Base-by-base conservation (phyloP, 352 stramenopile genomes). In the Detonula confervacea region DNA sequence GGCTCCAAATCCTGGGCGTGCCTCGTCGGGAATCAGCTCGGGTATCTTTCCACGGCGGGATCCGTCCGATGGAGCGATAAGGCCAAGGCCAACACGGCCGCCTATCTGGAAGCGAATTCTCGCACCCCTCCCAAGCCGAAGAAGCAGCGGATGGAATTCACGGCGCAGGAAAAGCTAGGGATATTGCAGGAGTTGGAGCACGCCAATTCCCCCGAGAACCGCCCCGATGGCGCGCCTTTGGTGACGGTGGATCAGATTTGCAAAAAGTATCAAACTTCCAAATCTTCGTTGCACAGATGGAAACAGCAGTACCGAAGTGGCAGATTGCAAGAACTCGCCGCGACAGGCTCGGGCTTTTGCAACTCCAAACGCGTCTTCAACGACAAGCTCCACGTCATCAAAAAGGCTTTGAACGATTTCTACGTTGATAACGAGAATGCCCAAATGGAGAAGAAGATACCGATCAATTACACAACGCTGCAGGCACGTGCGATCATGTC, bases 271-370 rank as follows among this genome's bases (percentile, higher is more conserved):
- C 37, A 64, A 3, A 78, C 75, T 1, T 75, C 61, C 29, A 83
- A 83, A 52, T 78, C 67, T 1, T 83, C 75, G n/a, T 51, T 83
- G 3, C 68, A 77, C 67, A 60, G 75, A 18, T 83, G 75, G 75
- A 52, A 63, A 46, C 64, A 76, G 20, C 67, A 77, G 18, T 67
- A 59, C 25, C 51, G 39, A 29, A 33, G 18, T n/a, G 52, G 62
- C 0, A n/a, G 56, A 47, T 46, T 83, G 18, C 59, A 83, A 44
- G 24, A 68, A 51, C 35, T 56, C 11, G 52, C 42, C 14, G 29
- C 20, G 37, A 39, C 25, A 16, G n/a, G 9, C 16, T 68, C 20
- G 24, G 60, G 42, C 12, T 67, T 30, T 30, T 39, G 11, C 7
- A 68, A 75, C 30, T 46, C 67, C 2, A 81, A 81, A 27, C 63